Evolutionary conservation across 2,329 filamentous ascomycete species (phyloP), one percentile per base, ranked within the genome.

Genomic region (Colletotrichum plurivorum): DNA sequence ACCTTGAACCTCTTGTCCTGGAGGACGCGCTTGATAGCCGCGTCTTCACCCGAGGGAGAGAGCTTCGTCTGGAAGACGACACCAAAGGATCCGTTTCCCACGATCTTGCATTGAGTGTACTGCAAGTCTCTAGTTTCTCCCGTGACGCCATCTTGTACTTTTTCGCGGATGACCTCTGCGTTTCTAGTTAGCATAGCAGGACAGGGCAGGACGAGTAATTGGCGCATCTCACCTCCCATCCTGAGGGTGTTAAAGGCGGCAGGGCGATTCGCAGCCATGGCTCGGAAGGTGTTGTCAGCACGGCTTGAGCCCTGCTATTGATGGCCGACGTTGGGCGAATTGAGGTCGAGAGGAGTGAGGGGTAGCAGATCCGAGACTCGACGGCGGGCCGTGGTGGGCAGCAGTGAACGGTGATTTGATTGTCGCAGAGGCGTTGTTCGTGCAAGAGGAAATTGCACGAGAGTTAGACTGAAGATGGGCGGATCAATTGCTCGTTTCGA

Each of bases 1-100:
- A 97, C 96, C 93, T 99, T 99, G 91, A 99, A 99, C 79, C 96
- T 91, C 88, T 99, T 99, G 88, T 99, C 96, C 80, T 99, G 96
- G 68, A 99, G 89, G 70, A 99, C 96, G 76, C 96, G 92, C 88
- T 99, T 99, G 87, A 99, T 99, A 80, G 96, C 96, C 62, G 96
- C 96, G 84, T 99, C 96, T 83, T 99, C 96, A 73, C 95, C 95
- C 72, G 93, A 96, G n/a, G 96, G 96, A 71, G 95, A 95, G 77
- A 99, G 89, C 86, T 98, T 98, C 67, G 96, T 99, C 85, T 99
- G 96, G 83, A 99, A 99, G 73, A 99, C 96, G 58, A 99, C 95
- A 73, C 96, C 96, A 76, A 99, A 99, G 43, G 95, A 98, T 75
- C 96, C 96, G 84, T 99, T 99, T 81, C 96, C 96, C 56, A 99